These are phyloP conservation scores for Globisporangium middletonii DNA, from an alignment of 352 stramenopile species.

Conservation along the genomic window DNA sequence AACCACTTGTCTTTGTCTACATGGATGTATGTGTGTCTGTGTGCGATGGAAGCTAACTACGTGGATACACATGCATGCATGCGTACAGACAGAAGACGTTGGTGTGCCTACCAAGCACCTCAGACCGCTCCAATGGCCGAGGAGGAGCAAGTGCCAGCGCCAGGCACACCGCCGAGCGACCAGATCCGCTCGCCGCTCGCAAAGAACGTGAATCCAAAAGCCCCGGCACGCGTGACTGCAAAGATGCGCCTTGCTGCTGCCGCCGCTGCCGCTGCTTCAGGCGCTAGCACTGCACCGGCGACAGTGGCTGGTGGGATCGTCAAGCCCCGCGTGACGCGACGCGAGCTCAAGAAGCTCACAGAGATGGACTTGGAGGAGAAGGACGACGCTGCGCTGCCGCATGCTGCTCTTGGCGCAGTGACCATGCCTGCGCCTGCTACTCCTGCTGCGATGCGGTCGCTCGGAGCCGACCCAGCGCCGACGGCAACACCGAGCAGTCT, in stretches of 20 bases:
- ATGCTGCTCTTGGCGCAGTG: neutral
- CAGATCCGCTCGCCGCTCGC: slow-evolving; percentile 29
- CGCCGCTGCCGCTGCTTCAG: slow-evolving; percentile 1
- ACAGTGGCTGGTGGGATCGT: slow-evolving; percentile 12
- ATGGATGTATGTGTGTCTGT: neutral
- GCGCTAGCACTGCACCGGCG: slow-evolving; percentile 4
- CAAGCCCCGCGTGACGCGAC: slow-evolving; percentile 56
- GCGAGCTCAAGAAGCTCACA: slow-evolving; percentile 74
- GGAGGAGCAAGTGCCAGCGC: slow-evolving; percentile 7
- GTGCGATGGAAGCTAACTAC: neutral
- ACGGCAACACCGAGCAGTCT: slow-evolving; percentile 62
- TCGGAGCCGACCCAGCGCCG: slow-evolving; percentile 31
- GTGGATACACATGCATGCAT: no score
- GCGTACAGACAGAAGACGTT: neutral
- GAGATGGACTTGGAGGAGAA: slow-evolving; percentile 78
- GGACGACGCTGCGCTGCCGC: slow-evolving; percentile 19
- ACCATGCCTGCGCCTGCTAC: neutral
- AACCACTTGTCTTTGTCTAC: neutral
- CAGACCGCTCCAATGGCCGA: slow-evolving; percentile 19
- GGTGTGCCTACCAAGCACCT: neutral
- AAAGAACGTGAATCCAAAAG: slow-evolving; percentile 31
- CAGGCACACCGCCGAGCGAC: slow-evolving; percentile 22
- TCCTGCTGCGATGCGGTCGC: slow-evolving; percentile 14
- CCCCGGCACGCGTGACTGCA: slow-evolving; percentile 27
- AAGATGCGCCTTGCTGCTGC: slow-evolving; percentile 33